Base-by-base conservation (phyloP, 345 rosid genomes). In the Firmiana major region DNA sequence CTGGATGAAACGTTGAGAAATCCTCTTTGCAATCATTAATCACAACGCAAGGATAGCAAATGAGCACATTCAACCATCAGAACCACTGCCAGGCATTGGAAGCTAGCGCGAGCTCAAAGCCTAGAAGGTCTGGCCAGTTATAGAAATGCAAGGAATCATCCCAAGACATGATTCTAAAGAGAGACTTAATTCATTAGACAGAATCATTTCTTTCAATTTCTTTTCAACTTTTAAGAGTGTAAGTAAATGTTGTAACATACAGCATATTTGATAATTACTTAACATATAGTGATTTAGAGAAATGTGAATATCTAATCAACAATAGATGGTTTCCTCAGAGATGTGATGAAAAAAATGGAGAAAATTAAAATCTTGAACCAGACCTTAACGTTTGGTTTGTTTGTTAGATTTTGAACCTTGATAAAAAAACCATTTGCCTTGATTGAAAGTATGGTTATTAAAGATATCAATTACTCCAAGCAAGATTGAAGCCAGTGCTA, bases 1-100 rank as follows among this genome's bases (percentile, higher is more conserved):
- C 64, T 77, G 87, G 83, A 79, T 40, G 80, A 75, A 74, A 84
- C 82, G 63, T 68, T 79, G 31, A 65, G 80, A 49, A 72, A 76
- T 40, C 79, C 73, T 79, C 86, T 85, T 43, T 55, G 76, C 77
- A 77, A 67, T 83, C 87, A 46, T 63, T 70, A 5, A 54, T 79
- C 65, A 86, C 73, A 22, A 45, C 81, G 78, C 73, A 22, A 45
- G 82, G 78, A 75, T 69, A 3, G 54, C 82, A 31, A 49, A 45
- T 24, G 72, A 80, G 72, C 70, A 83, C n/a, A 48, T 77, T 71
- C 22, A n/a, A 51, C 43, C 9, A 17, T 17, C 60, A 51, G 6
- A 62, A 15, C 57, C 74, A 42, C 66, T 59, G 42, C 6, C 6
- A 38, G 40, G 40, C 40, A 38, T 3, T 5, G 40, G 40, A 3